Percentiles rank a stretch among this genome's conserved stretches.
Evolutionary conservation across 1,284 basidiomycete species (phyloP).

Genomic region (Puccinia polysora): DNA sequence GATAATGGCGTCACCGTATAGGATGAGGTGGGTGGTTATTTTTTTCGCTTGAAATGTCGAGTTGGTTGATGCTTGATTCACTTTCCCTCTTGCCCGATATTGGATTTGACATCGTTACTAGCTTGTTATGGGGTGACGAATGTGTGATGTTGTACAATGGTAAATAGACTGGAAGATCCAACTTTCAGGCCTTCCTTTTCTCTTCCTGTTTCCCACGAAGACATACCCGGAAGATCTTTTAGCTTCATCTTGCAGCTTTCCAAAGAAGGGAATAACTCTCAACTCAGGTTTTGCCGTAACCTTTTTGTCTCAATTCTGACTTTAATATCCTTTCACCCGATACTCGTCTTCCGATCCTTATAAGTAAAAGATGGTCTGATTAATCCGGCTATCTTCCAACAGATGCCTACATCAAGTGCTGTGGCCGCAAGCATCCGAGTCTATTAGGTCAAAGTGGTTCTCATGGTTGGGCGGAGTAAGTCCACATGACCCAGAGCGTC

Average conservation of each 20-base stretch:
- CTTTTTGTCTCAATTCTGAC: not conserved
- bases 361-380: no score
- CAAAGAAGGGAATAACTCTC: no score
- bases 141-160: slow-evolving; percentile 42
- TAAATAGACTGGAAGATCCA: not conserved
- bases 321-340: no score
- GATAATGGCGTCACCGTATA: slow-evolving; percentile 30
- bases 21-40: slow-evolving; percentile 27
- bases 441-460: slow-evolving; percentile 45
- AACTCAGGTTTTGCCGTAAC: no score
- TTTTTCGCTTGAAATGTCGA: not conserved
- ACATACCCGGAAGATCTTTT: not conserved
- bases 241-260: not conserved
- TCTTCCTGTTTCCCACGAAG: not conserved
- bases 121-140: slow-evolving; percentile 37
- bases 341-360: not conserved
- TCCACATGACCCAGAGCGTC: not conserved
- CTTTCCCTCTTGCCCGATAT: not conserved
- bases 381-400: no score
- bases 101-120: not conserved
- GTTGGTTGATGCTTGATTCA: not conserved
- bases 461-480: slow-evolving; percentile 47
- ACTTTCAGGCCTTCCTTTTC: not conserved
- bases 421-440: slow-evolving; percentile 46
- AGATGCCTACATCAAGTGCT: slow-evolving; percentile 45